Conservation (phyloP, 129 eudicot species). For the Arctium minus region DNA sequence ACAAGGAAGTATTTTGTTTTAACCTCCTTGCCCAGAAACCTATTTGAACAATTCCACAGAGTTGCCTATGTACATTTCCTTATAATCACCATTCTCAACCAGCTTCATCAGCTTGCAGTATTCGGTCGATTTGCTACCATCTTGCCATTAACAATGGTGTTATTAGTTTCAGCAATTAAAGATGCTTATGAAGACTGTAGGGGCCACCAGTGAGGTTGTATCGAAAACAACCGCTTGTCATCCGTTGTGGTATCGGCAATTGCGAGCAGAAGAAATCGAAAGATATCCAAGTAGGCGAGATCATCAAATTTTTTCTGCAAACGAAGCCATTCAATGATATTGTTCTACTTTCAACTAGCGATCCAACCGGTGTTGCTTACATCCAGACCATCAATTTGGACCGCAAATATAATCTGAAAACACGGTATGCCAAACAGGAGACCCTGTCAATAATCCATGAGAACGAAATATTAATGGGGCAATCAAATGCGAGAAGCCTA, state of each 20-base stretch:
- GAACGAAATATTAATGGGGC: conserved; percentile 49
- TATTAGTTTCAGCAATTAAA: conserved; percentile 78
- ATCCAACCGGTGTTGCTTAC: too few relatives aligned
- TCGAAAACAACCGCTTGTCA: conserved; percentile 70
- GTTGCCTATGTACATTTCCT: too few relatives aligned
- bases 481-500: conserved; percentile 88
- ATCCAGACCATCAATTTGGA: conserved; percentile 90
- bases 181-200: too few relatives aligned
- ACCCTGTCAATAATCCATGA: conserved; percentile 45
- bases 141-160: conserved; percentile 75
- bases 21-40: too few relatives aligned
- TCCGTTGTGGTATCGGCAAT: conserved; percentile 42
- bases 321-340: conserved; percentile 85
- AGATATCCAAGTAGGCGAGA: conserved; percentile 74
- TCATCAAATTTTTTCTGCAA: conserved; percentile 66
- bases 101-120: conserved; percentile 90
- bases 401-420: conserved; percentile 85
- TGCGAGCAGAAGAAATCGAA: conserved; percentile 63
- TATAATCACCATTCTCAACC: conserved; percentile 78
- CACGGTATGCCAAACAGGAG: conserved; percentile 94
- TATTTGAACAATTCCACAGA: too few relatives aligned
- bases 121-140: conserved; percentile 82
- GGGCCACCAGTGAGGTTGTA: conserved; percentile 61
- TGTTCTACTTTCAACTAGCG: conserved; percentile 80
- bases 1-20: too few relatives aligned